These are phyloP conservation scores for Piloderma croceum DNA, from an alignment of 768 basidiomycete genomes.

Conservation along the genomic window DNA sequence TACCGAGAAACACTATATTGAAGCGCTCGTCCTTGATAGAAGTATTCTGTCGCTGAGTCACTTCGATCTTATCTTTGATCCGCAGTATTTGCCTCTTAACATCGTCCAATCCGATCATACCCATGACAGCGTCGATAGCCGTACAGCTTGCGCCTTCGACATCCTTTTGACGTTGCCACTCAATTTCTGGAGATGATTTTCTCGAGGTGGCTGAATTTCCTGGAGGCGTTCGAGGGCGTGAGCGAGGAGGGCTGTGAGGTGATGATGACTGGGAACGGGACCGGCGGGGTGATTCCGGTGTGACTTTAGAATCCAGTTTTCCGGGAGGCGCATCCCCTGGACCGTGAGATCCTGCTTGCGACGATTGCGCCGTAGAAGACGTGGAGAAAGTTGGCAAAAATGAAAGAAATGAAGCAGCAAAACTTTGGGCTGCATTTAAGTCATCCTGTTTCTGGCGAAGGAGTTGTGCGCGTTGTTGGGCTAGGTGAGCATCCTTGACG, in stretches of 20 bases:
- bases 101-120: slow-evolving; percentile 60
- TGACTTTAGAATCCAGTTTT: slow-evolving; percentile 1
- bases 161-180: slow-evolving; percentile 57
- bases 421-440: slow-evolving; percentile 28
- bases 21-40: slow-evolving; percentile 52
- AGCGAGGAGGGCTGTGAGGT: slow-evolving; percentile 2
- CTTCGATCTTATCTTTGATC: slow-evolving; percentile 56
- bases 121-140: slow-evolving; percentile 64
- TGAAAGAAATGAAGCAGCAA: neutral
- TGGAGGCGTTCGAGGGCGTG: slow-evolving; percentile 3
- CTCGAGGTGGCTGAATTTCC: slow-evolving; percentile 4
- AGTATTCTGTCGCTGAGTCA: slow-evolving; percentile 45
- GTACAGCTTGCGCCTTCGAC: slow-evolving; percentile 46
- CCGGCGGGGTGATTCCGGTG: neutral
- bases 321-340: neutral
- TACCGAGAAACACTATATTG: slow-evolving; percentile 60
- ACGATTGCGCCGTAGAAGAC: neutral
- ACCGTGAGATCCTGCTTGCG: slow-evolving; percentile 1
- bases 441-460: slow-evolving; percentile 42
- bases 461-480: slow-evolving; percentile 29
- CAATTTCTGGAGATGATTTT: slow-evolving; percentile 33
- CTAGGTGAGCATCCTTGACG: slow-evolving; percentile 32
- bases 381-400: neutral
- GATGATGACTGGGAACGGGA: neutral
- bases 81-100: slow-evolving; percentile 57